Base-by-base conservation (phyloP, 768 basidiomycete species). In the Pleurotus eryngii region DNA sequence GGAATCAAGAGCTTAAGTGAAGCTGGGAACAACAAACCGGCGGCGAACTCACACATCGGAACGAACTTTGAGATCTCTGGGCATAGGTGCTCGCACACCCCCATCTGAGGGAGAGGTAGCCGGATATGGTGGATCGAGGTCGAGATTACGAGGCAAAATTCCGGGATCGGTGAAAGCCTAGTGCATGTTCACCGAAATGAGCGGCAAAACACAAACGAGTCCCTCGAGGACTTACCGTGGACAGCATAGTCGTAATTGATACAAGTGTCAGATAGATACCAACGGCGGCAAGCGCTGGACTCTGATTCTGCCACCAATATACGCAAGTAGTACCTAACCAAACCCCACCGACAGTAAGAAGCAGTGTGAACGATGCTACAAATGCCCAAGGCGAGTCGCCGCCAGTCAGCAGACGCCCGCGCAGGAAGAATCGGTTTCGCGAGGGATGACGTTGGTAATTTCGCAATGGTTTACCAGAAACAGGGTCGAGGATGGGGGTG, bases 291-390 rank as follows among this genome's bases (percentile, higher is more conserved):
- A 86, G 81, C 4, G 83, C 86, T 5, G 86, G 82, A 49, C 90
- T 89, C 58, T 85, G 78, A 63, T 94, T 76, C 38, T 74, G 73
- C 95, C 95, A 98, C 82, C 95, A 87, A 83, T 87, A 96, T 15
- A 87, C 84, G 46, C 86, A 89, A 0, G 93, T 95, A 22, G 92
- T 92, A 8, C 85, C 90, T 60, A 97, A 84, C 91, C 92, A 99
- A 7, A 89, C 71, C 0, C 86, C 92, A 2, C 90, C 75, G 46
- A 98, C 78, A 2, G 78, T 78, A 22, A 94, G 66, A 24, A 88
- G 73, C 18, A 96, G 55, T 1, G 69, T 66, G 49, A 95, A 72
- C 5, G 82, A 82, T 0, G 77, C 80, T 2, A 92, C 64, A 62
- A 98, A 92, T 4, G 95, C 92, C 76, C 84, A 85, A 0, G 89